Percentiles rank a stretch among this genome's conserved stretches.
phyloP scores from a whole-genome alignment of 1,139 yeast species.

The Chernovozyma sophiae-reginae region DNA sequence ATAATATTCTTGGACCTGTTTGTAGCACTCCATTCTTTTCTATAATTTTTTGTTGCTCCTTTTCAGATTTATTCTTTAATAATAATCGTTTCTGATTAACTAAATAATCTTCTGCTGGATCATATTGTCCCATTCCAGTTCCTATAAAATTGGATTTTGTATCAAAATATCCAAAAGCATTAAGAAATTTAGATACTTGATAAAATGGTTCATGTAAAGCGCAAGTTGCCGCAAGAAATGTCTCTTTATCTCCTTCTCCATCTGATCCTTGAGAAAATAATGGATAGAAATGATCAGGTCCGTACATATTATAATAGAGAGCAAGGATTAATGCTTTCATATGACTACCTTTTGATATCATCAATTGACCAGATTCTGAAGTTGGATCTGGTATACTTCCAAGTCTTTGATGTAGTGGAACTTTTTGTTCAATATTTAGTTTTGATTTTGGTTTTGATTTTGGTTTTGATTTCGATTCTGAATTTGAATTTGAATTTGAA shows the following conservation, averaged over 20 bases:
- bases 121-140: slow-evolving; percentile 71
- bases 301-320: slow-evolving; percentile 73
- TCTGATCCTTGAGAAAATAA: slow-evolving; percentile 78
- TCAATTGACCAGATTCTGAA: slow-evolving; percentile 78
- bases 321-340: slow-evolving; percentile 62
- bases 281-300: slow-evolving; percentile 79
- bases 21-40: slow-evolving; percentile 14
- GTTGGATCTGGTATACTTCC: slow-evolving; percentile 80
- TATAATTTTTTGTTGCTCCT: slow-evolving; percentile 9
- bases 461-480: neutral
- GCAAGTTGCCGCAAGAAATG: slow-evolving; percentile 76
- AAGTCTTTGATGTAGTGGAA: slow-evolving; percentile 62
- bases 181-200: slow-evolving; percentile 59
- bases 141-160: slow-evolving; percentile 45
- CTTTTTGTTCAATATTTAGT: slow-evolving; percentile 15
- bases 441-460: neutral
- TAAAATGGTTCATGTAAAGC: slow-evolving; percentile 58
- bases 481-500: neutral
- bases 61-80: slow-evolving; percentile 8
- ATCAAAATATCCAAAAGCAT: slow-evolving; percentile 52
- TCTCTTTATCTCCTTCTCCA: slow-evolving; percentile 92
- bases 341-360: slow-evolving; percentile 65
- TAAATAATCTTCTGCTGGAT: slow-evolving; percentile 57
- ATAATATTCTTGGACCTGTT: slow-evolving; percentile 41
- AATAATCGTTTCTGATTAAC: slow-evolving; percentile 7